These are phyloP conservation scores for Stemphylium beticola DNA, from an alignment of 2,329 filamentous ascomycete species.

Conservation along the genomic window DNA sequence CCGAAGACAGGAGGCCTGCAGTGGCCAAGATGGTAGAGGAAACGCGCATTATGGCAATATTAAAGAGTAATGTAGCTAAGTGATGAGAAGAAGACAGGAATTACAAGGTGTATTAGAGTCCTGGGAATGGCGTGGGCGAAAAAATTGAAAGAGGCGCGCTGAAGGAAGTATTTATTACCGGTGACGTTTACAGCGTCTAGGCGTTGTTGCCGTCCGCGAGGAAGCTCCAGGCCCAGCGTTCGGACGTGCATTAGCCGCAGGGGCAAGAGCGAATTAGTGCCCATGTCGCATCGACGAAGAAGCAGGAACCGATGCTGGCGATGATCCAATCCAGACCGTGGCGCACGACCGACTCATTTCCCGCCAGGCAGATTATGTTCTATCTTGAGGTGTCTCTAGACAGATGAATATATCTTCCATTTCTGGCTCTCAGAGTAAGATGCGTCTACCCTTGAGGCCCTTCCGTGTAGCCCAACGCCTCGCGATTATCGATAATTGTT, in stretches of 20 bases:
- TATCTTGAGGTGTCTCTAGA: no score
- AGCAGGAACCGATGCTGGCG: slow-evolving; percentile 12
- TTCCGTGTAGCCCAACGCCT: background rate
- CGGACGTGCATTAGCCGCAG: slow-evolving; percentile 27
- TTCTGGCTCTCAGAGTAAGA: no score
- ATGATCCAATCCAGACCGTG: background rate
- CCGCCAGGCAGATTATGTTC: background rate
- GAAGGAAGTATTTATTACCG: slow-evolving; percentile 20
- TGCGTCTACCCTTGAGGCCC: no score
- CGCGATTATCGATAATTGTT: background rate
- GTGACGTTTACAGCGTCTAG: slow-evolving; percentile 25
- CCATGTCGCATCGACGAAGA: slow-evolving; percentile 12
- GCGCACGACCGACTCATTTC: background rate
- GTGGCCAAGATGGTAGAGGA: slow-evolving; percentile 45
- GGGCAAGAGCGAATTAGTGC: slow-evolving; percentile 21
- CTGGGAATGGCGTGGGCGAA: slow-evolving; percentile 3
- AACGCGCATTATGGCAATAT: slow-evolving; percentile 40
- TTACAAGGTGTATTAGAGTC: slow-evolving; percentile 12
- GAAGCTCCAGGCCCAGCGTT: slow-evolving; percentile 3
- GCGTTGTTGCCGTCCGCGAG: slow-evolving; percentile 4
- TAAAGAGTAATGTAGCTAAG: background rate
- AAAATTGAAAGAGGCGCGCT: slow-evolving; percentile 6
- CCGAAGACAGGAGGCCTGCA: slow-evolving; percentile 49
- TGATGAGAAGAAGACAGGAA: slow-evolving; percentile 1
- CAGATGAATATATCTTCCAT: background rate